Percentiles rank a stretch among this genome's conserved stretches.
Conservation (phyloP, 441 rosid species). For the Populus tomentosa region DNA sequence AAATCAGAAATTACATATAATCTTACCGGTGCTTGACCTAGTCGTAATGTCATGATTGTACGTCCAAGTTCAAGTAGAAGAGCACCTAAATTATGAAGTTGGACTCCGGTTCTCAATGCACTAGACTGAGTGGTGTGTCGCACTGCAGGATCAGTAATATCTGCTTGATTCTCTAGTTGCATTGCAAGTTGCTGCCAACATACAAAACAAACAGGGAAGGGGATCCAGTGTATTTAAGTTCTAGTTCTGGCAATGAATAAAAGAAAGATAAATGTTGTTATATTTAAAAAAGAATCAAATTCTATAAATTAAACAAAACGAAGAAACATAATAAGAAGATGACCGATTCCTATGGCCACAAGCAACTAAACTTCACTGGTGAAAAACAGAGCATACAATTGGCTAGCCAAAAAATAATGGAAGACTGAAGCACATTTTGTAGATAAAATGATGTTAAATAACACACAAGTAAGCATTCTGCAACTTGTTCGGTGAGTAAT, state of each 20-base stretch:
- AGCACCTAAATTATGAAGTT: constrained; percentile 59
- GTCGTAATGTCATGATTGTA: constrained; percentile 63
- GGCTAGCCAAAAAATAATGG: not conserved
- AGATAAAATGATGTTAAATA: constrained; percentile 3
- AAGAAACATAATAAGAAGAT: not conserved
- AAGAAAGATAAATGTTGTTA: not conserved
- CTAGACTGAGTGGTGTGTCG: constrained; percentile 37
- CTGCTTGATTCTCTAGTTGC: constrained; percentile 52
- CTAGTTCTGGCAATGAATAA: constrained; percentile 2
- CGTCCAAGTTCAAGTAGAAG: constrained; percentile 81
- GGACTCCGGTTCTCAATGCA: constrained; percentile 51
- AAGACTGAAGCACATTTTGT: not conserved
- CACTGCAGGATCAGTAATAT: constrained; percentile 37
- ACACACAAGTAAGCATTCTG: constrained; percentile 54
- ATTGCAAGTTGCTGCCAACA: constrained; percentile 48
- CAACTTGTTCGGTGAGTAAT: constrained; percentile 54
- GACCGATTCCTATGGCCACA: not conserved
- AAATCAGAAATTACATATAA: constrained; percentile 4
- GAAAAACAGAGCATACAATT: not conserved
- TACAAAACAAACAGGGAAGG: not conserved
- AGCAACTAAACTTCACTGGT: not conserved
- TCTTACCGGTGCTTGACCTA: constrained; percentile 69
- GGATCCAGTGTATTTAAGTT: not conserved
- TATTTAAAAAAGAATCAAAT: not conserved
- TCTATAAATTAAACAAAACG: not conserved